A percentile compares a stretch with the other conserved stretches of the same genome.
Evolutionary conservation across 1,139 yeast genomes (phyloP).

Genomic region (Candida sp.): DNA sequence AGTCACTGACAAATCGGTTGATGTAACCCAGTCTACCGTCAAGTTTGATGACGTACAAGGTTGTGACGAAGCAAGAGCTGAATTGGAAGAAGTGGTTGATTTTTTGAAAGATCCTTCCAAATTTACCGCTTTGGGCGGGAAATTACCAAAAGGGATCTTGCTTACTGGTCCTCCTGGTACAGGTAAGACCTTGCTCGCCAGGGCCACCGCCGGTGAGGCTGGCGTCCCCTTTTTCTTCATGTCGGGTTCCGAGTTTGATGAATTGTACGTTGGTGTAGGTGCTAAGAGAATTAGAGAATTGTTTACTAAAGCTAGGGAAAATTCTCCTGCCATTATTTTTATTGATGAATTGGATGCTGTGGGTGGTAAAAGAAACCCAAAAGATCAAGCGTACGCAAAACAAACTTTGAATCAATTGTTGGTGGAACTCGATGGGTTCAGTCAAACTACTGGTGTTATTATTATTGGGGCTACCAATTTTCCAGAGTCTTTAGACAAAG

Average conservation of each 20-base stretch:
- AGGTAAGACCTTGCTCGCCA: slow-evolving; percentile 94
- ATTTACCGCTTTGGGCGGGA: slow-evolving; percentile 96
- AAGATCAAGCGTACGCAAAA: slow-evolving; percentile 96
- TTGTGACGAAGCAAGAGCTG: slow-evolving; percentile 97
- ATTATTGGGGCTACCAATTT: slow-evolving; percentile 98
- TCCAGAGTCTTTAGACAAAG: slow-evolving; percentile 96
- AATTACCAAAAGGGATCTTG: slow-evolving; percentile 93
- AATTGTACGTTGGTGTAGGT: slow-evolving; percentile 97
- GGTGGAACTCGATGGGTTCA: slow-evolving; percentile 95
- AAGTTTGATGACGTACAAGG: slow-evolving; percentile 94
- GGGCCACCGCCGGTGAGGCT: slow-evolving; percentile 99
- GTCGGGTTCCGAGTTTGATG: slow-evolving; percentile 99
- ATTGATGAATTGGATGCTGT: slow-evolving; percentile 98
- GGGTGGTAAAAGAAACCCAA: slow-evolving; percentile 97
- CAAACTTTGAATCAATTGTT: slow-evolving; percentile 94
- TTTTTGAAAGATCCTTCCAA: slow-evolving; percentile 94
- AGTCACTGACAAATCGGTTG: slow-evolving; percentile 73
- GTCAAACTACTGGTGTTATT: slow-evolving; percentile 89
- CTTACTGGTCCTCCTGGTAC: slow-evolving; percentile 99
- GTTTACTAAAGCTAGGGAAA: slow-evolving; percentile 88
- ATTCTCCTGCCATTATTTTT: slow-evolving; percentile 95
- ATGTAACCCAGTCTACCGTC: slow-evolving; percentile 84
- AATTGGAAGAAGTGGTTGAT: slow-evolving; percentile 94
- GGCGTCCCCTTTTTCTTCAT: slow-evolving; percentile 98
- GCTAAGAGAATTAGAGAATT: slow-evolving; percentile 96